Conservation (phyloP, 371 early-diverging fungal genomes). For the Haplosporangium sp. region DNA sequence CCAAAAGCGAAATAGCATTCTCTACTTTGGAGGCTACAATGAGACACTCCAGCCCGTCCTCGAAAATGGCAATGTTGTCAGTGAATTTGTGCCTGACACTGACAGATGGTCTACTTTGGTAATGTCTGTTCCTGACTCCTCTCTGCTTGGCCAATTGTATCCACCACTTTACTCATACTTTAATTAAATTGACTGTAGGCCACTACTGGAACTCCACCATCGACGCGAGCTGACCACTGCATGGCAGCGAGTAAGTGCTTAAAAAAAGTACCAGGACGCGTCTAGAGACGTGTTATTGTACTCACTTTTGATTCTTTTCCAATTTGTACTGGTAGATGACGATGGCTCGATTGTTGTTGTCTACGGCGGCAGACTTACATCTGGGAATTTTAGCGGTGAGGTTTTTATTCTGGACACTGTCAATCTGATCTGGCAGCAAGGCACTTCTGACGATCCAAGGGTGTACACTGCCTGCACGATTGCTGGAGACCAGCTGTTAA, state of each 20-base stretch:
- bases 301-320: not conserved
- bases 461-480: slow-evolving; percentile 37
- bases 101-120: slow-evolving; percentile 24
- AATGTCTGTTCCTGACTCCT: not conserved
- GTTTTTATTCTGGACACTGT: slow-evolving; percentile 28
- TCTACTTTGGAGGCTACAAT: slow-evolving; percentile 47
- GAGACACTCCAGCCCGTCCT: not conserved
- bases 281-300: not conserved
- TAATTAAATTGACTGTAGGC: not conserved
- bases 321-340: slow-evolving; percentile 13
- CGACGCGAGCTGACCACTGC: slow-evolving; percentile 41
- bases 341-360: slow-evolving; percentile 34
- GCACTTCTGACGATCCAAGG: slow-evolving; percentile 19
- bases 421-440: slow-evolving; percentile 17
- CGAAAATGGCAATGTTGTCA: slow-evolving; percentile 8
- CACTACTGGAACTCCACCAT: slow-evolving; percentile 19
- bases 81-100: slow-evolving; percentile 19
- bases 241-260: slow-evolving; percentile 31
- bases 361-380: slow-evolving; percentile 25
- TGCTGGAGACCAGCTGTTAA: slow-evolving; percentile 31
- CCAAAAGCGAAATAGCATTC: slow-evolving; percentile 23
- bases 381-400: slow-evolving; percentile 11
- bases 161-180: not conserved
- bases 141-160: not conserved
- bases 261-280: not conserved